Conservation (phyloP, 768 basidiomycete species). For the Mycena indigotica region DNA sequence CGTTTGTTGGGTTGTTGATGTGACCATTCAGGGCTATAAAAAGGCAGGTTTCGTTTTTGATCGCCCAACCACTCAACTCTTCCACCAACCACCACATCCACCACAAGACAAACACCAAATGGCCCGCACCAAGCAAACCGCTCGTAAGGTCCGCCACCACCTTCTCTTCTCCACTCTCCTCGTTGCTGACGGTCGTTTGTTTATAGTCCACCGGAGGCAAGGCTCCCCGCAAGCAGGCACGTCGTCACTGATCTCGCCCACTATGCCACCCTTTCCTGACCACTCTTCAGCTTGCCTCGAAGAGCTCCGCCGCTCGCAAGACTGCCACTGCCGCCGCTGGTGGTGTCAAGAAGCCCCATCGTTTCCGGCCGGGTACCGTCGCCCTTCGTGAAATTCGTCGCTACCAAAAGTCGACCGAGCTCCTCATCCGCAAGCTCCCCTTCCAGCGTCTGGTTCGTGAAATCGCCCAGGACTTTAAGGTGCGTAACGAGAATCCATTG, state of each 20-base stretch:
- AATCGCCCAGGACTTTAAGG: constrained; percentile 83
- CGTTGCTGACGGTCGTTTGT: neutral
- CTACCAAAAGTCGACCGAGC: constrained; percentile 65
- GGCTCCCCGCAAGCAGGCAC: constrained; percentile 56
- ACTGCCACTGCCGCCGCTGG: constrained; percentile 56
- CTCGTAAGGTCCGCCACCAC: constrained; percentile 13
- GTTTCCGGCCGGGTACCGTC: constrained; percentile 79
- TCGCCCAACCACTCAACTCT: too few relatives aligned
- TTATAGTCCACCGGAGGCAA: constrained; percentile 41
- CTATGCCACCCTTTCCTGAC: constrained; percentile 1
- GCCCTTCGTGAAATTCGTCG: constrained; percentile 75
- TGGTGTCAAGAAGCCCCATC: constrained; percentile 82
- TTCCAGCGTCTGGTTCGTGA: constrained; percentile 79
- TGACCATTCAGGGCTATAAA: too few relatives aligned
- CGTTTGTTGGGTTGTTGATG: too few relatives aligned
- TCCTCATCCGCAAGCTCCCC: constrained; percentile 64
- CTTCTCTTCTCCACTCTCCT: neutral
- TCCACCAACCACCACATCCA: constrained; percentile 4
- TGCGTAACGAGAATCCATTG: constrained; percentile 20
- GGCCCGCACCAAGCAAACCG: constrained; percentile 27
- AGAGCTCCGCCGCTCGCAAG: constrained; percentile 56
- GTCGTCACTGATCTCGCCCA: neutral
- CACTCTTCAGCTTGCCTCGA: constrained; percentile 49
- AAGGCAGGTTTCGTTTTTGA: too few relatives aligned
- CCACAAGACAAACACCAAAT: constrained; percentile 13